Evolutionary conservation across 2,329 filamentous ascomycete species (phyloP).

Genomic region (Reticulascus tulasneorum): DNA sequence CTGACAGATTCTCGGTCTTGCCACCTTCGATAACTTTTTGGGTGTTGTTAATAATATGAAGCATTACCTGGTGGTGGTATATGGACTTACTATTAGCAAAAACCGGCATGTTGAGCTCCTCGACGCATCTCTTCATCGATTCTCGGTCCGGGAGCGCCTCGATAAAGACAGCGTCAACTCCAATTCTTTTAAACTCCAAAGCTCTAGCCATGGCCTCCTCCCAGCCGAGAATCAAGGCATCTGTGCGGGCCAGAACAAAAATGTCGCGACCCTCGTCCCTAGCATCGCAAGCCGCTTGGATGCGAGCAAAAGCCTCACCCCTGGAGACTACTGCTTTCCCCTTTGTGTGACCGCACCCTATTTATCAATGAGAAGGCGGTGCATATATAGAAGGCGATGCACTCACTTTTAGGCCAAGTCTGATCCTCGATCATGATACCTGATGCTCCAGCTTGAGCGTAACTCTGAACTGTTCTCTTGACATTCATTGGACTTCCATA

Average conservation of each 20-base stretch:
- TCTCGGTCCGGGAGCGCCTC: conserved; percentile 39
- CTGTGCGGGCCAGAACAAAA: conserved; percentile 40
- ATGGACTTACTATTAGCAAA: conserved; percentile 32
- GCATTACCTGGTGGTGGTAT: too few species aligned
- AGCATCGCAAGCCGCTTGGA: conserved; percentile 41
- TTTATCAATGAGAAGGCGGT: neutral
- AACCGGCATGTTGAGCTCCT: conserved; percentile 32
- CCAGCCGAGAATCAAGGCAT: conserved; percentile 35
- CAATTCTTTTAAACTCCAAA: conserved; percentile 35
- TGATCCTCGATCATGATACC: conserved; percentile 43
- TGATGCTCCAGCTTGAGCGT: conserved; percentile 34
- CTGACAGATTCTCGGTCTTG: conserved; percentile 29
- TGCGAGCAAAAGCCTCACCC: conserved; percentile 39
- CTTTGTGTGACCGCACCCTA: conserved; percentile 33
- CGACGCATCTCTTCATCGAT: conserved; percentile 32
- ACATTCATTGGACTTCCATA: conserved; percentile 46
- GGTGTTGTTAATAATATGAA: neutral
- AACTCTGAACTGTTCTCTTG: conserved; percentile 37
- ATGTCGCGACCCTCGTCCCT: conserved; percentile 40
- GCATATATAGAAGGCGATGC: neutral
- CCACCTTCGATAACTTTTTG: conserved; percentile 25
- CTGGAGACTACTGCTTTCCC: conserved; percentile 41
- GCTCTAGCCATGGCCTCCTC: conserved; percentile 39
- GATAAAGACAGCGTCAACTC: conserved; percentile 39
- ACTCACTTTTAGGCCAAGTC: conserved; percentile 43